Evolutionary conservation across 495 filamentous ascomycete species (phyloP).

Genomic region (Terfezia claveryi): DNA sequence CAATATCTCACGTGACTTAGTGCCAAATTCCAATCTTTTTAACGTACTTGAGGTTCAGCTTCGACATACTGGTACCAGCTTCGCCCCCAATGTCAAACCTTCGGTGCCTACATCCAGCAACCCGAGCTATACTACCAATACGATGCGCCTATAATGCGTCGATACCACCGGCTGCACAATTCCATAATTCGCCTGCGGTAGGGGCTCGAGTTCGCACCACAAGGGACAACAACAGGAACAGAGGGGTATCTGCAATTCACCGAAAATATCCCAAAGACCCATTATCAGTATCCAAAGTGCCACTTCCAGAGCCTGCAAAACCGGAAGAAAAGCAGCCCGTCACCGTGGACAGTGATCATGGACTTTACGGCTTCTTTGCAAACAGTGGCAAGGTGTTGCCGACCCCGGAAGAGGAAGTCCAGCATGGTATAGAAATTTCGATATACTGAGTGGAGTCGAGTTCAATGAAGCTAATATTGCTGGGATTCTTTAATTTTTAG

Average conservation of each 20-base stretch:
- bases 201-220: conserved; percentile 17
- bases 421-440: conserved; percentile 35
- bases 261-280: conserved; percentile 51
- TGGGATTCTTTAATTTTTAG: conserved; percentile 19
- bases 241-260: conserved; percentile 61
- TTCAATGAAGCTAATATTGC: background rate
- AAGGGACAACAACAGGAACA: conserved; percentile 41
- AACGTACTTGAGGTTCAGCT: background rate
- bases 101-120: background rate
- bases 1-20: too few species aligned
- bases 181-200: too few species aligned
- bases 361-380: conserved; percentile 85
- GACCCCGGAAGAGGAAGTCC: conserved; percentile 40
- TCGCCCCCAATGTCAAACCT: background rate
- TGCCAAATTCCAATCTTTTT: too few species aligned
- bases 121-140: background rate
- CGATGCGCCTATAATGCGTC: background rate
- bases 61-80: background rate
- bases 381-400: conserved; percentile 36
- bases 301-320: conserved; percentile 52
- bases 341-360: conserved; percentile 49
- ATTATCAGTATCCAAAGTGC: conserved; percentile 43
- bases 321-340: conserved; percentile 27
- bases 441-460: too few species aligned
- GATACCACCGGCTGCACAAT: background rate